Evolutionary conservation across 495 filamentous ascomycete species (phyloP).

Genomic region (Cairneyella variabilis): DNA sequence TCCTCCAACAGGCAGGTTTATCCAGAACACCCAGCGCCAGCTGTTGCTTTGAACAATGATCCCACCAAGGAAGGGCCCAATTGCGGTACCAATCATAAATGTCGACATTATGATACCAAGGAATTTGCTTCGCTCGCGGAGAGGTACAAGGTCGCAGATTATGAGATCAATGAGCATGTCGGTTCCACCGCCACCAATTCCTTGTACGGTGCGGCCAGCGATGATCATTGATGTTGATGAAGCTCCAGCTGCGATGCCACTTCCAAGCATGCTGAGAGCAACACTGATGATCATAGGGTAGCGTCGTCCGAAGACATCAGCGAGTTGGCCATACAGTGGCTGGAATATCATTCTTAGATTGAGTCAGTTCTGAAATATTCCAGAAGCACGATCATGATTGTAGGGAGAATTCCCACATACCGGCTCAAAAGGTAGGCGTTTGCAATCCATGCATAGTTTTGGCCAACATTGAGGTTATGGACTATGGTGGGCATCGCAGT

Average conservation of each 20-base stretch:
- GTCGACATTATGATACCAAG: background rate
- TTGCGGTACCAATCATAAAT: background rate
- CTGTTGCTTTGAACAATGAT: too few species aligned
- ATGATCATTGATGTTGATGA: slow-evolving; percentile 69
- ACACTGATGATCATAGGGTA: slow-evolving; percentile 38
- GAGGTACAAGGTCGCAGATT: slow-evolving; percentile 67
- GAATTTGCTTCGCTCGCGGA: slow-evolving; percentile 51
- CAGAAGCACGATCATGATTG: background rate
- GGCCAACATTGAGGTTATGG: slow-evolving; percentile 25
- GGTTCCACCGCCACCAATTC: slow-evolving; percentile 76
- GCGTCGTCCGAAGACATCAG: slow-evolving; percentile 50
- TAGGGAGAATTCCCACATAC: slow-evolving; percentile 1
- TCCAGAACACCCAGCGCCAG: too few species aligned
- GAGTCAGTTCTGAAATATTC: background rate
- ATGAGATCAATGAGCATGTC: slow-evolving; percentile 73
- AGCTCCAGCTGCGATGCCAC: slow-evolving; percentile 58
- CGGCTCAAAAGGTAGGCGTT: slow-evolving; percentile 35
- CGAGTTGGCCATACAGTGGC: slow-evolving; percentile 38
- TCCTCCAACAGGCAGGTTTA: too few species aligned
- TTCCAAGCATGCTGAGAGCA: slow-evolving; percentile 68
- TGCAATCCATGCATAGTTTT: slow-evolving; percentile 38
- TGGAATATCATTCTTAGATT: slow-evolving; percentile 13
- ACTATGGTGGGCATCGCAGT: too few species aligned
- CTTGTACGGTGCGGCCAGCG: slow-evolving; percentile 70
- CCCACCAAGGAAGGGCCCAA: too few species aligned